phyloP scores from a whole-genome alignment of 2,329 filamentous ascomycete genomes.

The Aspergillus pseudoterreus region DNA sequence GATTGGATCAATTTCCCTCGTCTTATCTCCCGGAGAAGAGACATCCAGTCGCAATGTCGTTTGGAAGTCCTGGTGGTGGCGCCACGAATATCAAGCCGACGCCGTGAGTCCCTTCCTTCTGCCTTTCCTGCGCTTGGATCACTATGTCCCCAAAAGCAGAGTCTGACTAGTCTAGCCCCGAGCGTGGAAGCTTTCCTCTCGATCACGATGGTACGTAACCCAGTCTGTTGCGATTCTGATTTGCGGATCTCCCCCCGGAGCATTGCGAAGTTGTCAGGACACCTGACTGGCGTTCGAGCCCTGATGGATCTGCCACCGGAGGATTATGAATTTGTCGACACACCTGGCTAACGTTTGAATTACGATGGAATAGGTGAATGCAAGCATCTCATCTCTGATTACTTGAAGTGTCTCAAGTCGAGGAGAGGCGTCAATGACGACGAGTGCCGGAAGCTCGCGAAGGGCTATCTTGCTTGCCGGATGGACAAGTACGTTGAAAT shows the following conservation, averaged over 20 bases:
- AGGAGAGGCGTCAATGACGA: conserved; percentile 80
- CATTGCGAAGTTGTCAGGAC: too few relatives aligned
- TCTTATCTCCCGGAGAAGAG: not conserved
- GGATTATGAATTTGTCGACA: too few relatives aligned
- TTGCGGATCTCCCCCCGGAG: too few relatives aligned
- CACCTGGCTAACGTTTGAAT: too few relatives aligned
- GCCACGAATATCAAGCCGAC: conserved; percentile 63
- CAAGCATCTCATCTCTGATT: conserved; percentile 79
- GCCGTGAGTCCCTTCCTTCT: conserved; percentile 53
- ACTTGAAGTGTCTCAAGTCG: conserved; percentile 82
- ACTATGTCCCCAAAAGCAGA: not conserved
- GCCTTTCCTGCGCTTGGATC: not conserved
- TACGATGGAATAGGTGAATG: conserved; percentile 64
- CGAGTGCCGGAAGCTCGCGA: conserved; percentile 79
- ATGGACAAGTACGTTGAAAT: conserved; percentile 76
- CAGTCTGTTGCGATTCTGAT: not conserved
- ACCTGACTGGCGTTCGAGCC: too few relatives aligned
- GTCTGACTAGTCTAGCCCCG: conserved; percentile 56
- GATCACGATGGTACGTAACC: conserved; percentile 71
- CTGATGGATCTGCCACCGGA: not conserved
- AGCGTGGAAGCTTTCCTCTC: conserved; percentile 92
- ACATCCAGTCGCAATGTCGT: conserved; percentile 42
- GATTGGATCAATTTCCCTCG: not conserved
- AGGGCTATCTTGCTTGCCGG: conserved; percentile 82
- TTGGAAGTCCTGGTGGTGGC: conserved; percentile 67